Percentiles rank a stretch among this genome's conserved stretches.
Conservation (phyloP, 768 basidiomycete genomes). For the Kwoniella sp. region DNA sequence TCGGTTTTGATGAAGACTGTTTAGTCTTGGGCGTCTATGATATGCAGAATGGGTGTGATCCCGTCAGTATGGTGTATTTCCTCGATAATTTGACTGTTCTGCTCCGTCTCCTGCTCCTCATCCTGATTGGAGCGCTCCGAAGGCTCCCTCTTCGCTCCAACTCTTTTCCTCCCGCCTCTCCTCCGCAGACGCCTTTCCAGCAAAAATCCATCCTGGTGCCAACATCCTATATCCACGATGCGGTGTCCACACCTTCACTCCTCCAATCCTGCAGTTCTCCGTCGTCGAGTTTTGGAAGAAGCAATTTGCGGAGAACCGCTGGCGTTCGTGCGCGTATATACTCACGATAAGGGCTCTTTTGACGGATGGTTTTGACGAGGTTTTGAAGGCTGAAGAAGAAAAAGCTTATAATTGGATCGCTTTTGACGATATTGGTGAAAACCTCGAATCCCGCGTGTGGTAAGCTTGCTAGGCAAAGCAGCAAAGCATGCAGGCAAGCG, state of each 20-base stretch:
- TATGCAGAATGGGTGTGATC: no score
- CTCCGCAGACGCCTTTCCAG: no score
- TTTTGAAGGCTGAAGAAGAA: conserved; percentile 4
- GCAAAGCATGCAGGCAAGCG: background rate
- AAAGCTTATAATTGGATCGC: background rate
- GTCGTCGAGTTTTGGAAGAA: no score
- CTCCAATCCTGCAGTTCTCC: no score
- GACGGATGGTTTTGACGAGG: background rate
- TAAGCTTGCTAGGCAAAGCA: background rate
- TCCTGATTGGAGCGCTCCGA: no score
- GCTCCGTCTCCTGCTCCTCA: no score
- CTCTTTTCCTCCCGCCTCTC: no score
- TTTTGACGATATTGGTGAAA: conserved; percentile 7
- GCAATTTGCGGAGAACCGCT: no score
- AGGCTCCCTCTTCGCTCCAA: no score
- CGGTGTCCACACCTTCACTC: background rate
- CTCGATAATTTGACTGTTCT: no score
- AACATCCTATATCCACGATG: background rate
- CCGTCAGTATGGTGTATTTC: no score
- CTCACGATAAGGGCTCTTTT: conserved; percentile 8
- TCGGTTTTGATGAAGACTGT: conserved; percentile 3
- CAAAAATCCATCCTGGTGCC: background rate
- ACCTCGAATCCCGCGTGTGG: conserved; percentile 10
- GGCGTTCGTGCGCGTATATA: no score
- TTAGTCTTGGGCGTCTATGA: background rate